Evolutionary conservation across 164 flowering plant genomes (phyloP), one percentile per base, ranked within the genome.

Genomic region (Protea cynaroides): DNA sequence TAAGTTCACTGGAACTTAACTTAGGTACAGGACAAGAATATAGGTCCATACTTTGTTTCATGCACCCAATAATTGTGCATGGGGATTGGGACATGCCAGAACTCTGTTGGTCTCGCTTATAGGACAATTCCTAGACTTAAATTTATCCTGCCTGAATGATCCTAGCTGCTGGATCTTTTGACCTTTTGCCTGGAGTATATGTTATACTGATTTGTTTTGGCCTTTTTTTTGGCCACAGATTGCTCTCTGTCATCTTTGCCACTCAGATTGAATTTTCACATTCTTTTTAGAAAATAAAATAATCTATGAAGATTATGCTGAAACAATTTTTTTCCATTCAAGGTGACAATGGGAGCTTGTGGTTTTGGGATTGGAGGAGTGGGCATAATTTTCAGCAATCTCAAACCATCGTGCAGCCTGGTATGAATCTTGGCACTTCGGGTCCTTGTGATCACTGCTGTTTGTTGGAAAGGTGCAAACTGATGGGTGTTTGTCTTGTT

Each of bases 281-380:
- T 29, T 29, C 34, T 29, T 21, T 53, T n/a, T 9, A 36, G 13
- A 14, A 10, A 19, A n/a, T n/a, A n/a, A n/a, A n/a, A n/a, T n/a
- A n/a, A n/a, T n/a, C n/a, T n/a, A n/a, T n/a, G n/a, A n/a, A n/a
- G n/a, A n/a, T n/a, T n/a, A n/a, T n/a, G n/a, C n/a, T n/a, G n/a
- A n/a, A n/a, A n/a, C n/a, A n/a, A n/a, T n/a, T n/a, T n/a, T n/a
- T n/a, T n/a, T 18, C 57, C 53, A 19, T 58, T 65, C 69, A 49
- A 95, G 97, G 99, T 73, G 99, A 95, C 73, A 92, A 90, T 79
- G 99, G 97, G 38, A 88, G 97, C 73, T 37, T 92, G 73, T 95
- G 99, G 99, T 92, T 88, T 74, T 95, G 99, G 99, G 99, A 95
- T 63, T 95, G 97, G 99, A 89, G 75, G 65, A 95, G 99, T 63